Conservation (phyloP, 1,284 basidiomycete genomes). For the Phellinidium pouzarii region DNA sequence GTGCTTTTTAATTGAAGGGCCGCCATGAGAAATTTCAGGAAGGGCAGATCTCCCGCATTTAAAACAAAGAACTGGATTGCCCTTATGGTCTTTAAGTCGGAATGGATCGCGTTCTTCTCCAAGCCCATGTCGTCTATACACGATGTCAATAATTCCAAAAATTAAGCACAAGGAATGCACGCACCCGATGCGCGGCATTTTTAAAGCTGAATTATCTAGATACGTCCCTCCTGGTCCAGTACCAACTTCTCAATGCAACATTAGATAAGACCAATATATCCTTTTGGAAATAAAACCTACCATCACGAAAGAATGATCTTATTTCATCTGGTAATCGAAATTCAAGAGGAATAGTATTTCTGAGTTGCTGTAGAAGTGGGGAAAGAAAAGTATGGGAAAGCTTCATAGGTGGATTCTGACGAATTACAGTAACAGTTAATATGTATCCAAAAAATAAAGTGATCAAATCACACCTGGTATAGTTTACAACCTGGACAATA, state of each 20-base stretch:
- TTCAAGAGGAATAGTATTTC: slow-evolving; percentile 66
- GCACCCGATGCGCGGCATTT: slow-evolving; percentile 73
- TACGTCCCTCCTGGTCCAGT: slow-evolving; percentile 73
- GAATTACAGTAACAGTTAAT: slow-evolving; percentile 18
- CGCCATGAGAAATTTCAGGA: slow-evolving; percentile 40
- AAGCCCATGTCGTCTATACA: slow-evolving; percentile 76
- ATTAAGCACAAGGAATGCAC: slow-evolving; percentile 31
- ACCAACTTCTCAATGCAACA: slow-evolving; percentile 57
- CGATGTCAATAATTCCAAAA: slow-evolving; percentile 6
- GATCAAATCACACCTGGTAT: slow-evolving; percentile 47
- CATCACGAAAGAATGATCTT: slow-evolving; percentile 80
- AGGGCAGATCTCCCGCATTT: slow-evolving; percentile 80
- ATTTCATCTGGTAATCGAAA: slow-evolving; percentile 89
- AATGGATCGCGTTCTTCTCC: slow-evolving; percentile 89
- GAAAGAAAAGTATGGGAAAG: slow-evolving; percentile 57
- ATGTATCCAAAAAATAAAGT: slow-evolving; percentile 21
- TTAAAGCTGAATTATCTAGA: slow-evolving; percentile 69
- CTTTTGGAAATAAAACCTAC: slow-evolving; percentile 36
- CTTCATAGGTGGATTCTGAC: slow-evolving; percentile 59
- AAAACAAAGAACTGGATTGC: slow-evolving; percentile 81
- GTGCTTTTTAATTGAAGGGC: slow-evolving; percentile 48
- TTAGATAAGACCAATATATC: not conserved
- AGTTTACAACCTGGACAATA: slow-evolving; percentile 79
- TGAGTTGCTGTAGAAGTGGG: slow-evolving; percentile 62
- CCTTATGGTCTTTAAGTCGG: slow-evolving; percentile 81